Evolutionary conservation across 2,329 filamentous ascomycete species (phyloP).

Genomic region (Penicillium sp.): DNA sequence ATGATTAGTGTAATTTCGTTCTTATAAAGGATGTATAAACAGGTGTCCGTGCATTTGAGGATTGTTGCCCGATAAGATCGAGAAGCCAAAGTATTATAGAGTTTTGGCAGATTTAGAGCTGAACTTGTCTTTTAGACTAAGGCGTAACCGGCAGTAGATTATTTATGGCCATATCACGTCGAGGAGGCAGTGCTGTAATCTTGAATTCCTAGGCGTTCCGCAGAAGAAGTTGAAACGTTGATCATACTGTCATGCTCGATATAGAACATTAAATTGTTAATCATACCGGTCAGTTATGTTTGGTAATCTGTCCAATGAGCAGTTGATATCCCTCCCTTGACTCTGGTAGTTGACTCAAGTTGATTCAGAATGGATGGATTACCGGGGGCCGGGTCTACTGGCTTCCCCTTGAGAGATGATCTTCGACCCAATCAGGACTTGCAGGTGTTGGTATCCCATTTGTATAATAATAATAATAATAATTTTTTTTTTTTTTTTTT

Average conservation of each 20-base stretch:
- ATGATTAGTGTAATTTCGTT: background rate
- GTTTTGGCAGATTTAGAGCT: constrained; percentile 1
- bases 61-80: background rate
- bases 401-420: constrained; percentile 7
- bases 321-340: background rate
- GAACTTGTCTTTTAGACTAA: background rate
- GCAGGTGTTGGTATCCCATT: background rate
- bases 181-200: constrained; percentile 19
- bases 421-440: constrained; percentile 1
- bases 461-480: too few relatives aligned
- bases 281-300: constrained; percentile 1
- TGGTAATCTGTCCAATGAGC: background rate
- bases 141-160: background rate
- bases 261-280: background rate
- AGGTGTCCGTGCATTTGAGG: background rate
- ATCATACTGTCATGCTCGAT: constrained; percentile 15
- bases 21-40: background rate
- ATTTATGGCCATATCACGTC: background rate
- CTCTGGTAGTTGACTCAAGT: constrained; percentile 4
- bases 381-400: constrained; percentile 1
- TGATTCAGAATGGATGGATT: constrained; percentile 14
- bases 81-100: constrained; percentile 9
- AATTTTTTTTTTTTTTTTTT: background rate
- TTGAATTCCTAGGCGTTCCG: constrained; percentile 15
- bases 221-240: constrained; percentile 5